Evolutionary conservation across 495 filamentous ascomycete genomes (phyloP).

Genomic region (Hypoxylon perforatum): DNA sequence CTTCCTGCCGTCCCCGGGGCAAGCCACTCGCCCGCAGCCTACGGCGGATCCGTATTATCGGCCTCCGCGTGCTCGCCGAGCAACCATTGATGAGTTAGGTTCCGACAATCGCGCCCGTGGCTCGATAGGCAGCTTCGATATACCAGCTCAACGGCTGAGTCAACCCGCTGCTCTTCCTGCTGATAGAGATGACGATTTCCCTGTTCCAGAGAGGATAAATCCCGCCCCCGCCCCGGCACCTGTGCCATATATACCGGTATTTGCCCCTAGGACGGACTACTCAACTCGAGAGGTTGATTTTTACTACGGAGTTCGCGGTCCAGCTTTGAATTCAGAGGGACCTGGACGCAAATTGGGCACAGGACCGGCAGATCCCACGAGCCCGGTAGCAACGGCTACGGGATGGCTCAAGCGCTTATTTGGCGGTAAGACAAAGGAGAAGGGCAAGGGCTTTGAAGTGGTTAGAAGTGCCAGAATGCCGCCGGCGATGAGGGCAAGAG

Average conservation of each 20-base stretch:
- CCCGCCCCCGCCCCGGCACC: slow-evolving; percentile 44
- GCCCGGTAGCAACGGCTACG: slow-evolving; percentile 85
- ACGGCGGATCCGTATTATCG: slow-evolving; percentile 83
- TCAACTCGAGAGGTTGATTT: slow-evolving; percentile 93
- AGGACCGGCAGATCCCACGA: slow-evolving; percentile 93
- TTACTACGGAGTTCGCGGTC: slow-evolving; percentile 91
- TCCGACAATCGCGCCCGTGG: slow-evolving; percentile 53
- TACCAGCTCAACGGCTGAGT: slow-evolving; percentile 58
- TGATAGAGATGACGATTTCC: slow-evolving; percentile 54
- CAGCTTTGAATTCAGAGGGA: slow-evolving; percentile 81
- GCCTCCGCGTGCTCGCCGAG: slow-evolving; percentile 75
- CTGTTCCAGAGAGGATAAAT: slow-evolving; percentile 53
- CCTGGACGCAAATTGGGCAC: slow-evolving; percentile 88
- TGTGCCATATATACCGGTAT: slow-evolving; percentile 48
- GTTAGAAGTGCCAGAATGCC: slow-evolving; percentile 84
- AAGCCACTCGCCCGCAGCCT: slow-evolving; percentile 53
- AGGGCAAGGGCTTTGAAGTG: slow-evolving; percentile 94
- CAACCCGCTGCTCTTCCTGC: slow-evolving; percentile 45
- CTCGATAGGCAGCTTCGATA: slow-evolving; percentile 65
- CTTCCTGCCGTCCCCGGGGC: slow-evolving; percentile 67
- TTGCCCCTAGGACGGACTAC: slow-evolving; percentile 76
- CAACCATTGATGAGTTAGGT: slow-evolving; percentile 62
- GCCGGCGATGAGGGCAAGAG: slow-evolving; percentile 63
- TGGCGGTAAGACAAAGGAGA: slow-evolving; percentile 85
- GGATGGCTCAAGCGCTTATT: slow-evolving; percentile 87